Percentiles rank a stretch among this genome's conserved stretches.
These are phyloP conservation scores for Populus tremula DNA, from an alignment of 345 rosid genomes.

Conservation along the genomic window DNA sequence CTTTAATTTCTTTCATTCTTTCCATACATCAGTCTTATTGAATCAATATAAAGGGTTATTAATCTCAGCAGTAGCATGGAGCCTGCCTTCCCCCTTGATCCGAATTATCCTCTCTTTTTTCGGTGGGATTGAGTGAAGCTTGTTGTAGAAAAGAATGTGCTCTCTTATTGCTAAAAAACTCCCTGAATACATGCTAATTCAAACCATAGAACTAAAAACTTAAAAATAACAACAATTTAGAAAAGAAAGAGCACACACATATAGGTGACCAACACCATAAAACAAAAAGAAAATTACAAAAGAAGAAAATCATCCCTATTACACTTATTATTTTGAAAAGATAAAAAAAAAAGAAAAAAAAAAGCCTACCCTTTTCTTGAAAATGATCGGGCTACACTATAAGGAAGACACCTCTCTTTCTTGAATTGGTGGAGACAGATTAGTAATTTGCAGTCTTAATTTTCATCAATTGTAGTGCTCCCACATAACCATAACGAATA, in stretches of 20 bases:
- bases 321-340: too few species aligned
- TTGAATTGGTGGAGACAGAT: not conserved
- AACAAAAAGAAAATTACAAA: too few species aligned
- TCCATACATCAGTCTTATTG: not conserved
- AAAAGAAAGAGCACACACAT: not conserved
- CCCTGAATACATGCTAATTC: not conserved
- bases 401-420: not conserved
- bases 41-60: too few species aligned
- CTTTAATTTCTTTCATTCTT: not conserved
- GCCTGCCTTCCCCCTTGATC: not conserved
- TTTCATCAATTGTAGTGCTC: constrained; percentile 27
- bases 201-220: not conserved
- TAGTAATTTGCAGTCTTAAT: not conserved
- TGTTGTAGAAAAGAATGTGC: not conserved
- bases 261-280: not conserved
- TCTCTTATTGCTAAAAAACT: too few species aligned
- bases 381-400: not conserved
- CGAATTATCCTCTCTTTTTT: too few species aligned
- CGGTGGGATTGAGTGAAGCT: too few species aligned
- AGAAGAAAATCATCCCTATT: not conserved
- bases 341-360: too few species aligned
- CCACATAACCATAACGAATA: constrained; percentile 64
- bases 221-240: not conserved
- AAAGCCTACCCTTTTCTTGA: not conserved
- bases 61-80: not conserved